Base-by-base conservation (phyloP, 306 rosid genomes). In the Nissolia schottii region DNA sequence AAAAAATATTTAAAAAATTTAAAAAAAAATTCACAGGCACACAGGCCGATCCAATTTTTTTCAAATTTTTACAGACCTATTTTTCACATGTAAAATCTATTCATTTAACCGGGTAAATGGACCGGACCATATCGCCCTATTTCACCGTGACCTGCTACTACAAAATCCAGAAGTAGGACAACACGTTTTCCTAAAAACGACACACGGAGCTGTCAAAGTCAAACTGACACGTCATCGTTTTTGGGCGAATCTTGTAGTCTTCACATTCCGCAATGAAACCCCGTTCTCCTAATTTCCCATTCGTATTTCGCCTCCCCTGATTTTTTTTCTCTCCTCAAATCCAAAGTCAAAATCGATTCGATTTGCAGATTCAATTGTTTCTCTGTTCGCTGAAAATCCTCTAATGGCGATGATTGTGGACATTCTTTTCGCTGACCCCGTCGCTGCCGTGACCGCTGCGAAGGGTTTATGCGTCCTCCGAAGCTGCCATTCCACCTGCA, bases 381-480 rank as follows among this genome's bases (percentile, higher is more conserved):
- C 31, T 28, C 67, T 9, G 34, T 32, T 46, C 73, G 50, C 46
- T 55, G 64, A 50, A 58, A 77, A 54, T 67, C 29, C n/a, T n/a
- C n/a, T n/a, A n/a, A 14, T 45, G 51, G 51, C 73, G 25, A 71
- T 63, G 69, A 63, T 76, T 50, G 87, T 87, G 97, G 81, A 87
- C 37, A 38, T 84, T 14, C 76, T 83, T 10, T 37, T 85, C 20
- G 80, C 90, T 29, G 97, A 88, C 53, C 14, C 89, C 5, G 78
- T 85, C 5, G 67, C 86, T 4, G 67, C 86, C 5, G 79, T 80
- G 0, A 80, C 81, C 60, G 66, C 89, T 43, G 50, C 86, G 0
- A 85, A 87, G 9, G 79, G 86, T 7, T 64, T 93, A 18, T 74
- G 92, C 22, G 48, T 93, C 29, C 82, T 83, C n/a, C 89, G 87